Conservation (phyloP, 371 early-diverging fungal species). For the Lichtheimia ornata region DNA sequence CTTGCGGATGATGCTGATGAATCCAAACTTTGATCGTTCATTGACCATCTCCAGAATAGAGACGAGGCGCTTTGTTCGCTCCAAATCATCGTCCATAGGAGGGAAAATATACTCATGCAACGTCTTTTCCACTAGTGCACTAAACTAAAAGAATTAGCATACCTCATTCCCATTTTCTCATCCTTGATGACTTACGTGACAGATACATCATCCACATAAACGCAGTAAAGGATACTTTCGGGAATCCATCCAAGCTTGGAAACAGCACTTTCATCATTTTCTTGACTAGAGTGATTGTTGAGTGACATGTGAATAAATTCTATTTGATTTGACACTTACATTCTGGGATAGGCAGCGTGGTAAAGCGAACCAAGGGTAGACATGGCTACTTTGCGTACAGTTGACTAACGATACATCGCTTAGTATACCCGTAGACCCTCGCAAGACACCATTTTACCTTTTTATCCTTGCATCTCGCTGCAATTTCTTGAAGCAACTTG, state of each 20-base stretch:
- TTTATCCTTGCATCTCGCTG: conserved; percentile 86
- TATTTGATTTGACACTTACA: conserved; percentile 39
- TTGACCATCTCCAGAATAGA: conserved; percentile 48
- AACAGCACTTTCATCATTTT: conserved; percentile 22
- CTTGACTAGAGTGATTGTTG: neutral
- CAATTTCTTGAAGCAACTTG: conserved; percentile 63
- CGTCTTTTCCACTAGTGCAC: conserved; percentile 41
- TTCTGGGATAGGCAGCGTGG: conserved; percentile 66
- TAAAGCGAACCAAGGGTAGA: conserved; percentile 71
- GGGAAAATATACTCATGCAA: conserved; percentile 39
- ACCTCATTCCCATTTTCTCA: no score
- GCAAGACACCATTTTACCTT: conserved; percentile 46
- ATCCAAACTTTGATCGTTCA: conserved; percentile 55
- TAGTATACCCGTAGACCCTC: neutral
- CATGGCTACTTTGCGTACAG: conserved; percentile 77
- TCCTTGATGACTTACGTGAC: conserved; percentile 52
- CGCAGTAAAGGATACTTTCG: conserved; percentile 66
- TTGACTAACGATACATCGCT: conserved; percentile 26
- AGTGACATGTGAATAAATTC: no score
- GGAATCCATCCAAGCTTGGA: conserved; percentile 85
- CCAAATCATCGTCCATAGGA: conserved; percentile 45
- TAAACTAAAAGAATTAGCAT: conserved; percentile 9
- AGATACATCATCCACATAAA: conserved; percentile 83
- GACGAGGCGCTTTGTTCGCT: conserved; percentile 63
- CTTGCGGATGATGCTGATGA: conserved; percentile 52